A percentile compares a stretch with the other conserved stretches of the same genome.
These are phyloP conservation scores for Sclerotiophoma versabilis DNA, from an alignment of 2,329 filamentous ascomycete genomes.

Conservation along the genomic window DNA sequence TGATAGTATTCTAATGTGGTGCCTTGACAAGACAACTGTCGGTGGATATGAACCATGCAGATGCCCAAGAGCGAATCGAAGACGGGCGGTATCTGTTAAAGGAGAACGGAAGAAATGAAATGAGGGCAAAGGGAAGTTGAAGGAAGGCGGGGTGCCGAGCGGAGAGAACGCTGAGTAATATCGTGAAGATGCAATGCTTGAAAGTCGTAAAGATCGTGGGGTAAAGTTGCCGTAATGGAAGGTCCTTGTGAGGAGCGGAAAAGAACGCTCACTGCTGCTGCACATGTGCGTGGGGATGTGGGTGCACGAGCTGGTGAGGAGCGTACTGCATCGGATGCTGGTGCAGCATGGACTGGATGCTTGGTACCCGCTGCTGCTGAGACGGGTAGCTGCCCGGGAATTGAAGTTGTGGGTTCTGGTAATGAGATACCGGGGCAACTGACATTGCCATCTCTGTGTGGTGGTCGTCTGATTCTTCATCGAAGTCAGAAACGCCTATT, in stretches of 20 bases:
- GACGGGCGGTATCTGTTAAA: background rate
- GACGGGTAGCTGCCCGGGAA: slow-evolving; percentile 30
- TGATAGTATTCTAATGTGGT: too few species aligned
- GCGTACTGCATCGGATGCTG: slow-evolving; percentile 31
- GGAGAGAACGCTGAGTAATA: slow-evolving; percentile 11
- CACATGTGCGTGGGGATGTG: slow-evolving; percentile 16
- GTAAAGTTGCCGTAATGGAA: background rate
- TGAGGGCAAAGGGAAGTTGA: slow-evolving; percentile 18
- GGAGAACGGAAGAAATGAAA: background rate
- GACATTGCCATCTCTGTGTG: slow-evolving; percentile 35
- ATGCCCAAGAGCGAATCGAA: background rate
- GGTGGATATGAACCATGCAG: background rate
- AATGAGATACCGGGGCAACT: slow-evolving; percentile 31
- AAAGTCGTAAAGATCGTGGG: slow-evolving; percentile 14
- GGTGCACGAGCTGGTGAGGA: slow-evolving; percentile 25
- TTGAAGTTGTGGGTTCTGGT: slow-evolving; percentile 15
- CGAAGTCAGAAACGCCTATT: slow-evolving; percentile 64
- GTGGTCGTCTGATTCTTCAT: slow-evolving; percentile 51
- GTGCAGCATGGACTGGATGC: slow-evolving; percentile 51
- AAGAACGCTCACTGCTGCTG: slow-evolving; percentile 7
- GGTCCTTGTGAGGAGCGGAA: background rate
- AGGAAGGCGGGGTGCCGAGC: slow-evolving; percentile 20
- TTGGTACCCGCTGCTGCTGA: slow-evolving; percentile 44
- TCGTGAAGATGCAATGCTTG: slow-evolving; percentile 7
- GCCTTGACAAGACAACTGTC: background rate